phyloP scores from a whole-genome alignment of 1,284 basidiomycete genomes.

The Clitocybe nebularis region DNA sequence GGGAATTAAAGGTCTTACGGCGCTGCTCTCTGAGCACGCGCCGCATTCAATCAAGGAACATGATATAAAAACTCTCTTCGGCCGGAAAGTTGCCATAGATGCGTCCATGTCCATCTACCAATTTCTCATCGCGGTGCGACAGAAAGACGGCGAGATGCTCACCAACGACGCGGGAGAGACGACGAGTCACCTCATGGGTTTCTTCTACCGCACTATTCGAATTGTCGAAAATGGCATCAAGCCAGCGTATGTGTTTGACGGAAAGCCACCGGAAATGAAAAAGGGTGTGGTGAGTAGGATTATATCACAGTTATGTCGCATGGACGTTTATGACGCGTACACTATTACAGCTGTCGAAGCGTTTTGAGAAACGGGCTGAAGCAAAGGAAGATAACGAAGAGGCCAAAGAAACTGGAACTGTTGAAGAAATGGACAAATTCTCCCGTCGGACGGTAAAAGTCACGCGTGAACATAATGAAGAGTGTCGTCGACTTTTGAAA shows the following conservation, averaged over 20 bases:
- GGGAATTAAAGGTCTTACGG: constrained; percentile 94
- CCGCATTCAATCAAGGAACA: constrained; percentile 87
- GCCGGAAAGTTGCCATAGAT: constrained; percentile 97
- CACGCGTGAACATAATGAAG: constrained; percentile 94
- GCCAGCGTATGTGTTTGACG: constrained; percentile 97
- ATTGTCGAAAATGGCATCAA: constrained; percentile 99
- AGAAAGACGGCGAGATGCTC: constrained; percentile 94
- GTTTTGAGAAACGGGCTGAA: constrained; percentile 87
- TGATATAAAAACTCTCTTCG: constrained; percentile 96
- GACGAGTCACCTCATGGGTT: constrained; percentile 96
- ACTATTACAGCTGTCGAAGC: constrained; percentile 75
- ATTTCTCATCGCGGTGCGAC: constrained; percentile 96
- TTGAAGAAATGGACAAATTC: constrained; percentile 90
- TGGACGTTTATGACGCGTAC: constrained; percentile 1
- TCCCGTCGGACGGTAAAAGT: constrained; percentile 92
- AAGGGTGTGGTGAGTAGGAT: constrained; percentile 82
- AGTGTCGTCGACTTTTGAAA: constrained; percentile 82
- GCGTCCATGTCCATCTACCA: constrained; percentile 96
- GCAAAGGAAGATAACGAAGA: constrained; percentile 95
- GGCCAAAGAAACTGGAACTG: constrained; percentile 93
- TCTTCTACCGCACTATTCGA: constrained; percentile 95
- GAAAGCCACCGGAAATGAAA: constrained; percentile 96
- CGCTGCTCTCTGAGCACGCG: constrained; percentile 85
- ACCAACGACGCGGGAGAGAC: constrained; percentile 97
- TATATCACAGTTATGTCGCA: constrained; percentile 4